Percentiles rank a stretch among this genome's conserved stretches.
These are phyloP conservation scores for Coprinopsis cinerea DNA, from an alignment of 768 basidiomycete genomes.

Conservation along the genomic window DNA sequence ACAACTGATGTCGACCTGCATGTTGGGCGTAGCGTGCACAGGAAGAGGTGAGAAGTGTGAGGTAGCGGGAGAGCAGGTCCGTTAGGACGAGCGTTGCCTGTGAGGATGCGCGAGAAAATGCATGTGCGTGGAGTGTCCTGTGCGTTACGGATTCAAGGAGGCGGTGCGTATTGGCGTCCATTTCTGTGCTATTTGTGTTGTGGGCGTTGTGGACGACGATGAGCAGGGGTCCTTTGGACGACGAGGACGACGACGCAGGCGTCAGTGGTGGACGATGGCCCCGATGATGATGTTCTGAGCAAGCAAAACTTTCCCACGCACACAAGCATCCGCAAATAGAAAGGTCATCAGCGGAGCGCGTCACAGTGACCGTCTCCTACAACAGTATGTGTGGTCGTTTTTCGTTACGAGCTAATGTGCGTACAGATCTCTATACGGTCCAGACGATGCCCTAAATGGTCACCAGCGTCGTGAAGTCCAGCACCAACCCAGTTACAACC, in stretches of 20 bases:
- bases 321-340: neutral
- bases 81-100: slow-evolving; percentile 68
- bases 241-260: neutral
- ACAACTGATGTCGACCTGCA: slow-evolving; percentile 57
- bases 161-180: slow-evolving; percentile 39
- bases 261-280: neutral
- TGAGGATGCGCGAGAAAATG: slow-evolving; percentile 69
- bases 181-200: too few relatives aligned
- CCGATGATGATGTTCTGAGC: too few relatives aligned
- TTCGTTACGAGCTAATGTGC: slow-evolving; percentile 44
- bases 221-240: neutral
- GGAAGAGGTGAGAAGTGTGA: slow-evolving; percentile 57
- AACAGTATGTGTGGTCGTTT: slow-evolving; percentile 59
- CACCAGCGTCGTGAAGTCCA: slow-evolving; percentile 37
- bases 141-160: slow-evolving; percentile 62
- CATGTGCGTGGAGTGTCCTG: slow-evolving; percentile 70
- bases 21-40: slow-evolving; percentile 72
- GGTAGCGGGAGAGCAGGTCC: slow-evolving; percentile 71
- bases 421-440: slow-evolving; percentile 9
- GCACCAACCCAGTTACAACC: slow-evolving; percentile 32
- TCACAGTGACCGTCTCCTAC: too few relatives aligned
- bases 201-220: neutral
- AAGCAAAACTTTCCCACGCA: neutral
- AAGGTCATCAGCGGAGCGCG: neutral
- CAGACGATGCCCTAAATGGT: neutral